Evolutionary conservation across 202 grass and related monocot species (phyloP).

Genomic region (Saccharum hybrid): DNA sequence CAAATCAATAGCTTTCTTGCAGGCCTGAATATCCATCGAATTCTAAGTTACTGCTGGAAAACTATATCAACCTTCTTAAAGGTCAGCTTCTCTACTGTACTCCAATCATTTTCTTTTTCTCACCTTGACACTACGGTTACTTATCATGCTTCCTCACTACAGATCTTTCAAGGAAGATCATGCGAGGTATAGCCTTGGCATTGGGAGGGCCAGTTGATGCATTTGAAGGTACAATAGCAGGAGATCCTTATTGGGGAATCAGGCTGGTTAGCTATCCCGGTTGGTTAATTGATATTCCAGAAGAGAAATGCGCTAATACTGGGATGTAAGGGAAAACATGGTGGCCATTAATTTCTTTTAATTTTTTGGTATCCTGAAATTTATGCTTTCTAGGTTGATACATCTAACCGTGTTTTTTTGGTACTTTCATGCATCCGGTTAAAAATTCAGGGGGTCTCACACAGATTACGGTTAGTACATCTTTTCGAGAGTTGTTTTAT

Average conservation of each 20-base stretch:
- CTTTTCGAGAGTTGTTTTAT: neutral
- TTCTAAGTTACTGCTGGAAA: constrained; percentile 66
- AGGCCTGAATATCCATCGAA: constrained; percentile 87
- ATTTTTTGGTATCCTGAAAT: too few species aligned
- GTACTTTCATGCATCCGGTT: too few species aligned
- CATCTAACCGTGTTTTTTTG: too few species aligned
- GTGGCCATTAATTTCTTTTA: too few species aligned
- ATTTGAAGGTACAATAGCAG: constrained; percentile 70
- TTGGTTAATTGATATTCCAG: constrained; percentile 32
- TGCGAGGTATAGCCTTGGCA: constrained; percentile 89
- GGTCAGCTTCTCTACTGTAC: constrained; percentile 45
- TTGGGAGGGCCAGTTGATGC: constrained; percentile 65
- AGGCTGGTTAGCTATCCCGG: constrained; percentile 80
- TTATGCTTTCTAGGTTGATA: too few species aligned
- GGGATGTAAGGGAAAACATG: constrained; percentile 27
- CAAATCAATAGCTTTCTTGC: neutral
- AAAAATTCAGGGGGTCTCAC: constrained; percentile 60
- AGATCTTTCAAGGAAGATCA: constrained; percentile 96
- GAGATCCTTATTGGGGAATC: constrained; percentile 80
- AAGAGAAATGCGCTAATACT: constrained; percentile 58
- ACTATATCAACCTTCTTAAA: constrained; percentile 70
- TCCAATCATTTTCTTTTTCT: neutral
- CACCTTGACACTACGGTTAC: too few species aligned
- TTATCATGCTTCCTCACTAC: neutral
- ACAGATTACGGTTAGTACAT: constrained; percentile 87